Base-by-base conservation (phyloP, 164 flowering plant species). In the Taxillus chinensis region DNA sequence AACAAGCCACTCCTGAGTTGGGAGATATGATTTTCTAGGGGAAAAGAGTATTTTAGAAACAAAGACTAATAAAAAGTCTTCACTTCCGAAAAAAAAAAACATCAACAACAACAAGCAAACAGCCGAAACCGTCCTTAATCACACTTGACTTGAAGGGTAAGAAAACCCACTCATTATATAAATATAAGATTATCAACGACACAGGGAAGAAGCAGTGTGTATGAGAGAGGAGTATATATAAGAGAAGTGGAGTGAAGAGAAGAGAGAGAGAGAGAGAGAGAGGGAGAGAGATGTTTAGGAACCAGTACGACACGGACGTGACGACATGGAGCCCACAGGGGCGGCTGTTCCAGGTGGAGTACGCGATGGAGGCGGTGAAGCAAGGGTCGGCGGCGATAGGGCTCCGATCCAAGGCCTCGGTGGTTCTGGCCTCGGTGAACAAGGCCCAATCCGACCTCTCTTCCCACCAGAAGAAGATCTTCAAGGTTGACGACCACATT, bases 341-440 rank as follows among this genome's bases (percentile, higher is more conserved):
- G 5, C 75, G 98, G 27, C 79, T 93, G 7, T 90, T 90, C 73
- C 98, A 93, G 70, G 96, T 93, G 52, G 98, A 93, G 77, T 90
- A 93, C 69, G 97, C 98, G 3, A 93, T 93, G 98, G 98, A 93
- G 74, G 98, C 98, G 2, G 97, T 93, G 70, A 93, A 93, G 73
- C 98, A 93, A 64, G 98, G 98, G 12, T 90, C 97, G 1, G 97
- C 98, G 0, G 96, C 98, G 6, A 86, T 93, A 5, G 98, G 98
- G 0, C 95, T 93, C 70, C 83, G 98, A 82, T 93, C 98, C 63
- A 86, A 81, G 71, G 84, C 85, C 6, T 92, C 90, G 66, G 95
- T 89, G 12, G 92, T 93, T 0, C 45, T 90, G 39, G 99, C 87
- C n/a, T 80, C 82, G 56, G 96, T 93, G 15, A 90, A 93, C 84